Evolutionary conservation across 140 eudicot genomes (phyloP), one percentile per base, ranked within the genome.

Genomic region (Senecio squalidus): DNA sequence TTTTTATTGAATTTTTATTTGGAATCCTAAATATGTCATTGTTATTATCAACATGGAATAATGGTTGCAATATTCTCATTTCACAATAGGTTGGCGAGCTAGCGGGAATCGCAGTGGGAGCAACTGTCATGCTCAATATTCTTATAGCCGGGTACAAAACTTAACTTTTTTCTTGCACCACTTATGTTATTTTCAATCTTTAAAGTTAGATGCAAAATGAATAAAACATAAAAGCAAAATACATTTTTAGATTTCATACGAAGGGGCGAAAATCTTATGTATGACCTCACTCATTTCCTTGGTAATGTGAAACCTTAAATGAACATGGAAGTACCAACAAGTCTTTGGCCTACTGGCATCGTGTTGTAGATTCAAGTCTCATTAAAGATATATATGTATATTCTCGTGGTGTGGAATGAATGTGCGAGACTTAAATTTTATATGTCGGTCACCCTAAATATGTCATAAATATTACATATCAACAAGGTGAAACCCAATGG

Each of bases 71-170:
- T 31, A 63, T 71, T 60, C 57, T 33, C 17, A 31, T 44, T 56
- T 41, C 11, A 27, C 13, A 49, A 20, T 86, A 92, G 98, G 91
- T 92, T 24, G 98, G 96, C 20, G 98, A 92, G 77, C 86, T 92
- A 45, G 96, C 98, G 6, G 96, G 98, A 60, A 87, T 92, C 22
- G 96, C 95, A 9, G 95, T 92, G 26, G 98, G 98, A 65, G 98
- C 98, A 30, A 87, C 98, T 44, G 96, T 92, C 74, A 92, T 87
- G 98, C 95, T 92, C 40, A 92, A 92, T 66, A 91, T 86, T 71
- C 98, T 91, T 46, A 86, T 91, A 71, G 98, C 98, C 7, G 96
- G 98, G 98, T 91, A 86, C 46, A 53, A 40, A 26, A 49, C 65
- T 23, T 2, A 38, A 22, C 53, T 48, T 59, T 57, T 60, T 53